Evolutionary conservation across 2,329 filamentous ascomycete genomes (phyloP).

Genomic region (Trichoderma endophyticum): DNA sequence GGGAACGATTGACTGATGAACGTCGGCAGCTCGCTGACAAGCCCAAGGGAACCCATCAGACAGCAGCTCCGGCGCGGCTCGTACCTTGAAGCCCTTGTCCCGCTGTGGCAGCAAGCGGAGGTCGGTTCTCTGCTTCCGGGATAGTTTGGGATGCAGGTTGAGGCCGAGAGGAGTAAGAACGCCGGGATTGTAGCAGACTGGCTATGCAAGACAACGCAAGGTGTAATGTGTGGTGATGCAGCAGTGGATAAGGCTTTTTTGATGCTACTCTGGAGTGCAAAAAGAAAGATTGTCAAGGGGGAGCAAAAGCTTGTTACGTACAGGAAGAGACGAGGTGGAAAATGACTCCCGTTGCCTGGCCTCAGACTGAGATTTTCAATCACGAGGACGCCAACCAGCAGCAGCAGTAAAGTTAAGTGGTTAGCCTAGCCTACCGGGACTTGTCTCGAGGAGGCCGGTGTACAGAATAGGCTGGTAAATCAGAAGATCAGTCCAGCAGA

Average conservation of each 20-base stretch:
- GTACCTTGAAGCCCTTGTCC: conserved; percentile 15
- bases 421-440: neutral
- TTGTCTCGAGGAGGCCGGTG: neutral
- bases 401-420: neutral
- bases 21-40: conserved; percentile 11
- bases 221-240: neutral
- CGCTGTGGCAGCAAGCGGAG: conserved; percentile 5
- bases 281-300: neutral
- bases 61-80: conserved; percentile 15
- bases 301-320: neutral
- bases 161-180: conserved; percentile 14
- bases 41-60: conserved; percentile 7
- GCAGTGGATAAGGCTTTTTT: neutral
- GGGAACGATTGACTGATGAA: conserved; percentile 16
- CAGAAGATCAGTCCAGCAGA: neutral
- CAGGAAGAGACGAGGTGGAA: neutral
- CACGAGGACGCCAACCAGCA: neutral
- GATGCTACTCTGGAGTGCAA: neutral
- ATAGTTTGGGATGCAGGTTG: conserved; percentile 12
- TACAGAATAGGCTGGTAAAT: neutral
- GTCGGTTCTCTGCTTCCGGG: conserved; percentile 19
- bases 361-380: neutral
- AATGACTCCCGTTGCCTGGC: neutral
- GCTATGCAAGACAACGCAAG: neutral
- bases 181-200: neutral